These are phyloP conservation scores for Rhizopogon sp. DNA, from an alignment of 768 basidiomycete genomes.

Conservation along the genomic window DNA sequence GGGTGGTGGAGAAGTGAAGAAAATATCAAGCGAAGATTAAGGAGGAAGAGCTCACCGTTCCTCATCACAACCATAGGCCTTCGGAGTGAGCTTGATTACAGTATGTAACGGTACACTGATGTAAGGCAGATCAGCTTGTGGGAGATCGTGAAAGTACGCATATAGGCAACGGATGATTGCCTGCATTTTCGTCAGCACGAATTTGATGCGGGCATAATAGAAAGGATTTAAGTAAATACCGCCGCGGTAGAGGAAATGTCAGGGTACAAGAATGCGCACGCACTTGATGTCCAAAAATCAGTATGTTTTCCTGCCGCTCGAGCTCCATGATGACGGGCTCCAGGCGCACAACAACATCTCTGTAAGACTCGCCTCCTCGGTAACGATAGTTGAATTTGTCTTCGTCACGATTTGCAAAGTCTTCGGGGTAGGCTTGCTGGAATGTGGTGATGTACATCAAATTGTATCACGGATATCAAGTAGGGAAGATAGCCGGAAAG, in stretches of 20 bases:
- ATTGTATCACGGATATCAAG: background rate
- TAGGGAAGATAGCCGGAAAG: background rate
- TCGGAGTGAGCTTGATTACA: conserved; percentile 96
- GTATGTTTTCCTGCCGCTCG: conserved; percentile 94
- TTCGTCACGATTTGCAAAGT: conserved; percentile 96
- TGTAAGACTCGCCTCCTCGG: conserved; percentile 94
- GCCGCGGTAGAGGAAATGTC: background rate
- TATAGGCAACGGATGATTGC: conserved; percentile 60
- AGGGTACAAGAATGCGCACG: conserved; percentile 2
- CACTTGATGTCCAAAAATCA: conserved; percentile 95
- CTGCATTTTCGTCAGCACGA: background rate
- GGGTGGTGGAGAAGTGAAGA: background rate
- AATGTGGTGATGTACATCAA: background rate
- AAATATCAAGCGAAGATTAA: conserved; percentile 3
- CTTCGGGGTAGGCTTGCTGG: conserved; percentile 92
- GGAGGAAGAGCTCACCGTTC: conserved; percentile 51
- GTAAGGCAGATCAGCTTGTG: conserved; percentile 93
- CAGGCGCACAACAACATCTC: conserved; percentile 91
- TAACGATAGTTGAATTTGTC: conserved; percentile 99
- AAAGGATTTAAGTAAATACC: background rate
- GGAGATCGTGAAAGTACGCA: conserved; percentile 92
- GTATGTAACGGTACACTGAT: conserved; percentile 97
- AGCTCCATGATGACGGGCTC: conserved; percentile 99
- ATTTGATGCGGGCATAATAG: conserved; percentile 1
- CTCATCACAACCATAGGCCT: conserved; percentile 98